Evolutionary conservation across 768 basidiomycete genomes (phyloP).

Genomic region (Boletellus emodensis): DNA sequence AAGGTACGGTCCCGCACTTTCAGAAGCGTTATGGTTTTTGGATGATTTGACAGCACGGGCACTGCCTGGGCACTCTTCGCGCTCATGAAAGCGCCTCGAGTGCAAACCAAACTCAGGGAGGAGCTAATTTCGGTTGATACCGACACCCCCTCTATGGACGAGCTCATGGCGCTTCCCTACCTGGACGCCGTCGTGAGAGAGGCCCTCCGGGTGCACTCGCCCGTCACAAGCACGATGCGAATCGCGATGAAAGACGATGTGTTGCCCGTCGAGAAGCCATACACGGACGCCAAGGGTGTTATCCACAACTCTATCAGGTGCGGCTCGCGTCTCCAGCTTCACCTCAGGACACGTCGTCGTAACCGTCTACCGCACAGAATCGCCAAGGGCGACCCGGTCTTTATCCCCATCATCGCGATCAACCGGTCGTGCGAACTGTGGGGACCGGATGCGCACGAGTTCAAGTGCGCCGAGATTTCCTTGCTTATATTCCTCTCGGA

Average conservation of each 20-base stretch:
- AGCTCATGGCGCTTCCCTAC: slow-evolving; percentile 58
- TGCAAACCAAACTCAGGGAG: background rate
- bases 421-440: background rate
- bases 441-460: background rate
- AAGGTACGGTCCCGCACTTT: background rate
- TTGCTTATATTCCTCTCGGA: too few species aligned
- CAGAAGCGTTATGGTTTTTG: background rate
- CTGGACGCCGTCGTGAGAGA: too few species aligned
- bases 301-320: background rate
- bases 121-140: slow-evolving; percentile 42
- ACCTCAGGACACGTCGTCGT: too few species aligned
- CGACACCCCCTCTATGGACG: slow-evolving; percentile 64
- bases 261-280: slow-evolving; percentile 32
- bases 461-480: background rate
- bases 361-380: background rate
- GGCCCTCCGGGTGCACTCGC: slow-evolving; percentile 48
- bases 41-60: background rate
- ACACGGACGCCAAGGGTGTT: background rate
- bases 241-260: slow-evolving; percentile 51
- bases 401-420: background rate
- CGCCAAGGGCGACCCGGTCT: background rate
- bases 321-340: background rate
- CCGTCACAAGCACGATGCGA: slow-evolving; percentile 42
- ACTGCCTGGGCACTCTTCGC: background rate
- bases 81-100: background rate